Evolutionary conservation across 1,139 yeast genomes (phyloP).

Genomic region (Groenewaldozyma sp.): DNA sequence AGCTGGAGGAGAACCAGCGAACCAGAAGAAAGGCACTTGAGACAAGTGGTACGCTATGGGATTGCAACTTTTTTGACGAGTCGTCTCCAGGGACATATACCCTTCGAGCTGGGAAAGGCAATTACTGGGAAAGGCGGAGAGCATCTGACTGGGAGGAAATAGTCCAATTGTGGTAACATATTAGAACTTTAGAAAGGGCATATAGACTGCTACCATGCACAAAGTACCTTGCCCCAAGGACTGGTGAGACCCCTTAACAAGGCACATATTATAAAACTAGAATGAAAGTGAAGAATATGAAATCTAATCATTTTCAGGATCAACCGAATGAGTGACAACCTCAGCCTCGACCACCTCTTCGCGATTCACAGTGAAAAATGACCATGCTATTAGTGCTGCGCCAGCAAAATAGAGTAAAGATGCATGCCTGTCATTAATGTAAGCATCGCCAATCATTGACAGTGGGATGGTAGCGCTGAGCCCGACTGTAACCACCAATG

Average conservation of each 20-base stretch:
- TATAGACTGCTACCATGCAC: no score
- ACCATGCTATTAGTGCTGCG: conserved; percentile 67
- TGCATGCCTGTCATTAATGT: conserved; percentile 56
- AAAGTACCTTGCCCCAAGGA: no score
- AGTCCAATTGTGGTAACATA: conserved; percentile 20
- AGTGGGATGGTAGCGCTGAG: conserved; percentile 86
- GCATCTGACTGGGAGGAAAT: conserved; percentile 28
- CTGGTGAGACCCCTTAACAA: no score
- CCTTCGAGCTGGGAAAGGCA: conserved; percentile 48
- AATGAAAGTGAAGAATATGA: no score
- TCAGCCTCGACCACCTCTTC: conserved; percentile 42
- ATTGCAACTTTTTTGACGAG: conserved; percentile 54
- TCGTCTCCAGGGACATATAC: conserved; percentile 36
- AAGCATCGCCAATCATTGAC: conserved; percentile 85
- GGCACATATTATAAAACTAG: no score
- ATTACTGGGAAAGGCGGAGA: conserved; percentile 68
- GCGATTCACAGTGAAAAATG: conserved; percentile 74
- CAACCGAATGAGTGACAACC: not conserved
- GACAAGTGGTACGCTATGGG: conserved; percentile 36
- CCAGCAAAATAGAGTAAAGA: conserved; percentile 63
- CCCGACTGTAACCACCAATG: conserved; percentile 92
- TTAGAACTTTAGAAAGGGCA: no score
- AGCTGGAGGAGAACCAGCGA: conserved; percentile 75
- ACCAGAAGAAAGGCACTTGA: conserved; percentile 56
- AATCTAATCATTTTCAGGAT: no score